Percentiles rank a stretch among this genome's conserved stretches.
Evolutionary conservation across 2,329 filamentous ascomycete genomes (phyloP).

Genomic region (Akanthomyces muscarius): DNA sequence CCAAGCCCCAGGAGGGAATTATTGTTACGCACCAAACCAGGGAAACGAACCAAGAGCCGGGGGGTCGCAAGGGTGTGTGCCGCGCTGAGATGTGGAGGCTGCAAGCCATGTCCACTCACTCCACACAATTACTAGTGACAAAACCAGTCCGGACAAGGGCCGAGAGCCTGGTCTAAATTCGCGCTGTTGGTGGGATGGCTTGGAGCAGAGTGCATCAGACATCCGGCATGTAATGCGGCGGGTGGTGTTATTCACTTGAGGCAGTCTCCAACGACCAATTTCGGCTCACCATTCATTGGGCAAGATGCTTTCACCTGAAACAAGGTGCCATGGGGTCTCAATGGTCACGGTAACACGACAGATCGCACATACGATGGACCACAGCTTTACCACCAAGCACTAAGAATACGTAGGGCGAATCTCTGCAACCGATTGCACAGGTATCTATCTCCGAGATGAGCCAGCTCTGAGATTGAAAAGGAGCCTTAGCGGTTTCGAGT

Average conservation of each 20-base stretch:
- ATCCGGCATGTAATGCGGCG: not conserved
- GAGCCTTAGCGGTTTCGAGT: not conserved
- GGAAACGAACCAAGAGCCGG: conserved; percentile 8
- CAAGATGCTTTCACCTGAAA: not conserved
- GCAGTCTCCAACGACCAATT: not conserved
- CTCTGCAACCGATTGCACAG: not conserved
- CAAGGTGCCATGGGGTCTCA: not conserved
- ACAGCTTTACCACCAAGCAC: not conserved
- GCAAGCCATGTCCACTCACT: conserved; percentile 3
- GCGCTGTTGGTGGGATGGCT: conserved; percentile 5
- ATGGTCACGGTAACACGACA: not conserved
- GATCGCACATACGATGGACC: not conserved
- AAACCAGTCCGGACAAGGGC: conserved; percentile 12
- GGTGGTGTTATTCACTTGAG: not conserved
- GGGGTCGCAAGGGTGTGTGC: not conserved
- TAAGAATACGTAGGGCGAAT: not conserved
- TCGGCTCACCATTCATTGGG: too few species aligned
- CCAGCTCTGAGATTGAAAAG: not conserved
- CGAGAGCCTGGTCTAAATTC: conserved; percentile 12
- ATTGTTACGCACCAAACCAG: not conserved
- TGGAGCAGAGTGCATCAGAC: not conserved
- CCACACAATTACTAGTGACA: conserved; percentile 6
- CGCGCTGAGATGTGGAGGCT: not conserved
- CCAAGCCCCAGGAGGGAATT: not conserved
- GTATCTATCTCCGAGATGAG: not conserved